Conservation (phyloP, 257 asterid species). For the Ilex aquifolium region DNA sequence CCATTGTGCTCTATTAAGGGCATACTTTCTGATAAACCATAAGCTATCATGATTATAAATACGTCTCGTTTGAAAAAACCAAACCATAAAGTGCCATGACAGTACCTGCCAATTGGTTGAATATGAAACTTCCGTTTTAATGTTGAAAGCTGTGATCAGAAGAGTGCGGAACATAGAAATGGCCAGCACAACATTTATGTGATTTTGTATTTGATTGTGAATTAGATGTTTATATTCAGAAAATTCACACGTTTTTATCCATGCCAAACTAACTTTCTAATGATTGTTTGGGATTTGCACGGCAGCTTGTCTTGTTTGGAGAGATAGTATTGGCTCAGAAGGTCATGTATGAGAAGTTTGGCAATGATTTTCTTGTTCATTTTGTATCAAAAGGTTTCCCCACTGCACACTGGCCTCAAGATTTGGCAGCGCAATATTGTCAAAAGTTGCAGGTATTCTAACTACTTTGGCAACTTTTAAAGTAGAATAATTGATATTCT, state of each 20-base stretch:
- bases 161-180: no score
- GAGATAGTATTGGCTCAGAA: conserved; percentile 85
- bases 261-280: neutral
- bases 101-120: no score
- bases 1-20: no score
- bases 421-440: conserved; percentile 81
- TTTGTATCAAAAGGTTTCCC: conserved; percentile 74
- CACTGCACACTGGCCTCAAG: conserved; percentile 66
- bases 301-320: conserved; percentile 63
- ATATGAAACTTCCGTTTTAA: no score
- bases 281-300: conserved; percentile 12
- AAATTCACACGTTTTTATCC: neutral
- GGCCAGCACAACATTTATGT: neutral
- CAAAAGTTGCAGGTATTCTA: conserved; percentile 75
- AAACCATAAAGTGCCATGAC: no score
- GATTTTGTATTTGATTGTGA: neutral
- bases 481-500: no score
- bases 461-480: neutral
- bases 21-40: no score
- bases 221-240: no score
- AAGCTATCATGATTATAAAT: no score
- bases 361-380: conserved; percentile 65
- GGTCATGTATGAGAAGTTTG: conserved; percentile 87
- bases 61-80: no score
- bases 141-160: no score